These are phyloP conservation scores for Davidsoniella eucalypti DNA, from an alignment of 2,329 filamentous ascomycete genomes.

Conservation along the genomic window DNA sequence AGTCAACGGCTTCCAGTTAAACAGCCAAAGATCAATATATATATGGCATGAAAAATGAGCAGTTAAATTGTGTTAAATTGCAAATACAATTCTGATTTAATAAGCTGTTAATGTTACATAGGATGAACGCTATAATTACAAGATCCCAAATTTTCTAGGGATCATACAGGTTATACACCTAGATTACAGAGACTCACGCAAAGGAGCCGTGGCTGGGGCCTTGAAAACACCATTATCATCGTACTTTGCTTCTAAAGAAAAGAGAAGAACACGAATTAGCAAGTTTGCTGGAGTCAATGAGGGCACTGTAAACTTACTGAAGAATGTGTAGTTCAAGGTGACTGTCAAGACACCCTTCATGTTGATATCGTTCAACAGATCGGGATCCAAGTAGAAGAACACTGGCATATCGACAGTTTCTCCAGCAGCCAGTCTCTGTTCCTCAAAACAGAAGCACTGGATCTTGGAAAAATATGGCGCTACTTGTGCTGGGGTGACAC, in stretches of 20 bases:
- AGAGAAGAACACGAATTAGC: constrained; percentile 20
- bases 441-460: constrained; percentile 98
- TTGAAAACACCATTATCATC: constrained; percentile 30
- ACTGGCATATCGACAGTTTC: constrained; percentile 99
- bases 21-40: no score
- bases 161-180: not conserved
- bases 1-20: no score
- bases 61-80: no score
- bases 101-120: no score
- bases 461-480: constrained; percentile 99
- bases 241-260: constrained; percentile 27
- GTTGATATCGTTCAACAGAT: constrained; percentile 77
- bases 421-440: constrained; percentile 81
- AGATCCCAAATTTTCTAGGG: no score
- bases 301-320: constrained; percentile 52
- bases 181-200: constrained; percentile 8
- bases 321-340: constrained; percentile 93
- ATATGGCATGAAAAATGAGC: no score
- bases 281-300: not conserved
- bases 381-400: constrained; percentile 97
- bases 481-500: constrained; percentile 86
- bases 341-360: constrained; percentile 94
- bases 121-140: no score
- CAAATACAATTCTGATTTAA: no score
- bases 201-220: constrained; percentile 18